Percentiles rank a stretch among this genome's conserved stretches.
Evolutionary conservation across 768 basidiomycete species (phyloP).

Genomic region (Amanita rimosa): DNA sequence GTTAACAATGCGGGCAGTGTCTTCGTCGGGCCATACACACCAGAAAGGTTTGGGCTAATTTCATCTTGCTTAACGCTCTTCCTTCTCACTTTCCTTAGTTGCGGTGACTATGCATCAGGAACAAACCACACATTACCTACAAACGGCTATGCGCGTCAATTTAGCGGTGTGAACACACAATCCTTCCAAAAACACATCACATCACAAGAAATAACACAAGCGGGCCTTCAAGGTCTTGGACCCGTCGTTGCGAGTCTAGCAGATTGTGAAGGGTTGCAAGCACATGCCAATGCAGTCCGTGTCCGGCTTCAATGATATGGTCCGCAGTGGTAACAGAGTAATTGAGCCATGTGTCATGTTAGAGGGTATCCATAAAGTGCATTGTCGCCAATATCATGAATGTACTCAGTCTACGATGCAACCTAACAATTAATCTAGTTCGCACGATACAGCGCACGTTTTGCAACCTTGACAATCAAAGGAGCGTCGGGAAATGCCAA

Average conservation of each 20-base stretch:
- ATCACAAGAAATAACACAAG: slow-evolving; percentile 80
- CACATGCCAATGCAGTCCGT: slow-evolving; percentile 93
- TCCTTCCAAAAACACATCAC: slow-evolving; percentile 99
- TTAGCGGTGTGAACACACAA: slow-evolving; percentile 93
- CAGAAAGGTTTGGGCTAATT: slow-evolving; percentile 64
- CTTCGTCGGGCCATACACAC: slow-evolving; percentile 91
- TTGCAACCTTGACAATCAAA: slow-evolving; percentile 88
- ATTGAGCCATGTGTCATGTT: neutral
- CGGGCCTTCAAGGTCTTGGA: slow-evolving; percentile 69
- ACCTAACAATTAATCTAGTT: slow-evolving; percentile 36
- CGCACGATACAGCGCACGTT: slow-evolving; percentile 84
- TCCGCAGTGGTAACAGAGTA: neutral
- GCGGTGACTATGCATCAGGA: slow-evolving; percentile 97
- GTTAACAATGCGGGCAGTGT: slow-evolving; percentile 94
- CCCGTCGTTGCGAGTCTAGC: slow-evolving; percentile 85
- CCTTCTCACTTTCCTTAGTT: slow-evolving; percentile 34
- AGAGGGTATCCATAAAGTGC: slow-evolving; percentile 3
- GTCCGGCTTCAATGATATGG: slow-evolving; percentile 43
- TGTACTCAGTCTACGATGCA: slow-evolving; percentile 4
- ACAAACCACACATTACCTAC: slow-evolving; percentile 98
- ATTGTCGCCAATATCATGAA: slow-evolving; percentile 5
- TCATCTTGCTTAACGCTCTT: neutral
- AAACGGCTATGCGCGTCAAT: slow-evolving; percentile 94
- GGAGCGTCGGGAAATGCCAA: slow-evolving; percentile 92
- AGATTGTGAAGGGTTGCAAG: slow-evolving; percentile 89